phyloP scores from a whole-genome alignment of 768 basidiomycete species.

The Lactarius psammicola region DNA sequence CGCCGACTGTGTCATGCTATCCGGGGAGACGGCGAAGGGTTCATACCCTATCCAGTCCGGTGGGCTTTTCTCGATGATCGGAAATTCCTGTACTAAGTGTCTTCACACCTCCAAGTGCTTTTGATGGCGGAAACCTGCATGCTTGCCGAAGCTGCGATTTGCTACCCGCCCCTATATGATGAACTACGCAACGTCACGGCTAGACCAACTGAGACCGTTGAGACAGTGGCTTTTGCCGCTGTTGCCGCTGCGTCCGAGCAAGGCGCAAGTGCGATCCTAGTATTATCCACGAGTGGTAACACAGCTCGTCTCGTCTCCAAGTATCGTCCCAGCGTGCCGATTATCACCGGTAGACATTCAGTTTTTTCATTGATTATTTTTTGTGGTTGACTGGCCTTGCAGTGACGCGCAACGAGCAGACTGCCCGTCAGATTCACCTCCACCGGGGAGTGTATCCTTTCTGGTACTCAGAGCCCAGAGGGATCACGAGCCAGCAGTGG shows the following conservation, averaged over 20 bases:
- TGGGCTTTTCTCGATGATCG: constrained; percentile 36
- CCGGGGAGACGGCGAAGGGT: constrained; percentile 99
- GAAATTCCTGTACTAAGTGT: not conserved
- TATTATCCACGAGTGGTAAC: constrained; percentile 95
- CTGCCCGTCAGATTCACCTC: constrained; percentile 93
- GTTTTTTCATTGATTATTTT: constrained; percentile 1
- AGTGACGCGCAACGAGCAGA: constrained; percentile 97
- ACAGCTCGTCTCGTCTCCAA: constrained; percentile 95
- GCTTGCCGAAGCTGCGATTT: constrained; percentile 93
- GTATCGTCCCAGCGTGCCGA: constrained; percentile 90
- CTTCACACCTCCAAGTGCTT: constrained; percentile 53
- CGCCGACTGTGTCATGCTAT: constrained; percentile 99
- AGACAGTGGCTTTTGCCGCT: constrained; percentile 95
- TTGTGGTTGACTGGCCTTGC: constrained; percentile 14
- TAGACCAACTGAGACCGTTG: constrained; percentile 89
- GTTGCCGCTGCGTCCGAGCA: constrained; percentile 96
- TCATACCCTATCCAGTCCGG: constrained; percentile 94
- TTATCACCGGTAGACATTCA: constrained; percentile 76
- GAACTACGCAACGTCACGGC: constrained; percentile 76
- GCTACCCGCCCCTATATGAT: constrained; percentile 92
- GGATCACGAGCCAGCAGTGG: constrained; percentile 87
- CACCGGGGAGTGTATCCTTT: constrained; percentile 97
- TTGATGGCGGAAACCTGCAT: constrained; percentile 99
- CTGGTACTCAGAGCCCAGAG: constrained; percentile 94
- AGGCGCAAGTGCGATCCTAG: constrained; percentile 90